A percentile compares a stretch with the other conserved stretches of the same genome.
These are phyloP conservation scores for Aureobasidium vineae DNA, from an alignment of 2,329 filamentous ascomycete species.

Conservation along the genomic window DNA sequence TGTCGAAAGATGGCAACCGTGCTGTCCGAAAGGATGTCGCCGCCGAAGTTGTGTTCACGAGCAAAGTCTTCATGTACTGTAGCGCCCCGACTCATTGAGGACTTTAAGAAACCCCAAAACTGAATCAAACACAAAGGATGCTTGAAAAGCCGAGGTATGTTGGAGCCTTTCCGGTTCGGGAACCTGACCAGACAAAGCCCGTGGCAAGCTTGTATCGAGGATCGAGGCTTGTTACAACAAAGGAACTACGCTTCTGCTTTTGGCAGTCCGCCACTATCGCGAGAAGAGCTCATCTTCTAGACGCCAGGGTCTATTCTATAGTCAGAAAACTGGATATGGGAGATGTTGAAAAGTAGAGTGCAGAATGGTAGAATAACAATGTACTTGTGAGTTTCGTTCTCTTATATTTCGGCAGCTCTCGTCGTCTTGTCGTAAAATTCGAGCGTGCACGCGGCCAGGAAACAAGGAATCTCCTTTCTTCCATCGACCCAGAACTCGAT, in stretches of 20 bases:
- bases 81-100: not conserved
- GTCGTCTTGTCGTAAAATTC: conserved; percentile 81
- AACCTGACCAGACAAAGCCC: not conserved
- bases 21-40: not conserved
- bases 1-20: not conserved
- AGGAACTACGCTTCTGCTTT: not conserved
- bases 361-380: not conserved
- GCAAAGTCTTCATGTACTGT: not conserved
- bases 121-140: not conserved
- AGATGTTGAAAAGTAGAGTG: not conserved
- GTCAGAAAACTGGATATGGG: not conserved
- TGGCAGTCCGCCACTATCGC: not conserved
- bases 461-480: conserved; percentile 88
- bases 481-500: conserved; percentile 97
- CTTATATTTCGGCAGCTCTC: conserved; percentile 12
- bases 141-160: not conserved
- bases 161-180: not conserved
- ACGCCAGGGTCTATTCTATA: not conserved
- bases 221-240: not conserved
- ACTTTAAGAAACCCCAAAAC: not conserved
- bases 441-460: conserved; percentile 83
- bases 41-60: too few relatives aligned
- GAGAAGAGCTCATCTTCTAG: not conserved
- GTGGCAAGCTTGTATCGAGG: not conserved
- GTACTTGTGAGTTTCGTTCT: not conserved